Evolutionary conservation across 495 filamentous ascomycete genomes (phyloP).

Genomic region (Articulospora tetracladia): DNA sequence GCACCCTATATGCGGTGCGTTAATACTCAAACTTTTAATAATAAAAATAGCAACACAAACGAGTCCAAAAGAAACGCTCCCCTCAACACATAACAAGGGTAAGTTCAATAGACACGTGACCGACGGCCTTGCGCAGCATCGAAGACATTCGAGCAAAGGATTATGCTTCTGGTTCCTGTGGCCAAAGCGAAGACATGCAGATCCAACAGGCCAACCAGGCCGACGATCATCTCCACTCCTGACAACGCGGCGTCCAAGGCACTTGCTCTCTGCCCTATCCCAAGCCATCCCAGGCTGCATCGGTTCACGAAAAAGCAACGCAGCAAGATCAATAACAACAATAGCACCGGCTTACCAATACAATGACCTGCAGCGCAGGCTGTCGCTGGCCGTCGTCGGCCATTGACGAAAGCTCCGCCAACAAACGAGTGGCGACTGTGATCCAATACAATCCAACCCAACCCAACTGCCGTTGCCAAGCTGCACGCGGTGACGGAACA

Average conservation of each 20-base stretch:
- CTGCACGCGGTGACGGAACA: background rate
- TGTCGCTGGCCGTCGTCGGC: background rate
- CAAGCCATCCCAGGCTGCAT: too few relatives aligned
- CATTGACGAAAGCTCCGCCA: background rate
- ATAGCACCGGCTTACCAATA: slow-evolving; percentile 60
- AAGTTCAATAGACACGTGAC: too few relatives aligned
- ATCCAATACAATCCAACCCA: too few relatives aligned
- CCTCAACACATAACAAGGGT: too few relatives aligned
- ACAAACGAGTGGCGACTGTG: background rate
- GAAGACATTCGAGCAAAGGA: background rate
- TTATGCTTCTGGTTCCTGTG: background rate
- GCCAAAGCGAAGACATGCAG: background rate
- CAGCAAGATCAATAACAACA: too few relatives aligned
- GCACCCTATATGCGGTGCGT: slow-evolving; percentile 61
- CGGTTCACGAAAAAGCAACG: too few relatives aligned
- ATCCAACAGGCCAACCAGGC: slow-evolving; percentile 2
- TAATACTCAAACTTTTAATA: slow-evolving; percentile 2
- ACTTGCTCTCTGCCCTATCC: too few relatives aligned
- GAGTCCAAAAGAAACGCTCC: background rate
- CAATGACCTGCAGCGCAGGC: slow-evolving; percentile 72
- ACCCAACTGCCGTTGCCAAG: background rate
- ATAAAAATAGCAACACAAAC: slow-evolving; percentile 3
- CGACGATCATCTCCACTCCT: background rate
- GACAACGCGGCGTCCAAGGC: slow-evolving; percentile 2
- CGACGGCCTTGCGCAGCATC: too few relatives aligned